Evolutionary conservation across 2,329 filamentous ascomycete species (phyloP).

Genomic region (Fusarium fracticaudum): DNA sequence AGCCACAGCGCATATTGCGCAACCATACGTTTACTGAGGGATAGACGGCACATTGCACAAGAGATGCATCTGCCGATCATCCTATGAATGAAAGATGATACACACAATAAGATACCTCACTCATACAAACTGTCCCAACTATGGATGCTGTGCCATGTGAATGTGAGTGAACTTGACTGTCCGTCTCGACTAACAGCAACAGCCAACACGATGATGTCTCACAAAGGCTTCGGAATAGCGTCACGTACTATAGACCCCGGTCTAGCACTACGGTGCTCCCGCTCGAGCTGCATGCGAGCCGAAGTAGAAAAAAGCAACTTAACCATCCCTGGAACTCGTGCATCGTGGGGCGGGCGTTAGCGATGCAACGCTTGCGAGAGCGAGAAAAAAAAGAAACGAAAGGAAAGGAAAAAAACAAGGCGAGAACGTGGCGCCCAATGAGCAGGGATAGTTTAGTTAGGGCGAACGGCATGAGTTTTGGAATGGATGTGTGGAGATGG

Average conservation of each 20-base stretch:
- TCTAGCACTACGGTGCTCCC: constrained; percentile 4
- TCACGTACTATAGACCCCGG: neutral
- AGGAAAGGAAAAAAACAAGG: constrained; percentile 30
- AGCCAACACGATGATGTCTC: neutral
- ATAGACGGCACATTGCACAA: constrained; percentile 30
- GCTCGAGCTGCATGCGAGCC: constrained; percentile 4
- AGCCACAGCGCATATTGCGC: constrained; percentile 32
- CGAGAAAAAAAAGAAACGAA: neutral
- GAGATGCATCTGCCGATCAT: constrained; percentile 34
- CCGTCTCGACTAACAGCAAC: neutral
- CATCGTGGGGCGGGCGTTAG: constrained; percentile 22
- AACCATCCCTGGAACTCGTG: constrained; percentile 11
- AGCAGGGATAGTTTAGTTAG: constrained; percentile 14
- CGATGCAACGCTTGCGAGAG: constrained; percentile 18
- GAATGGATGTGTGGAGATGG: constrained; percentile 29
- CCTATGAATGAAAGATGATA: constrained; percentile 31
- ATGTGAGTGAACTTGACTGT: neutral
- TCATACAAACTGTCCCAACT: neutral
- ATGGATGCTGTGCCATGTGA: neutral
- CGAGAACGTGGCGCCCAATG: constrained; percentile 38
- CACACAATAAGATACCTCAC: constrained; percentile 31
- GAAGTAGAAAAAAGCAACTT: constrained; percentile 15
- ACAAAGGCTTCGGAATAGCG: neutral
- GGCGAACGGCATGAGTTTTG: constrained; percentile 42
- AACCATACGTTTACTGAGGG: constrained; percentile 35